Evolutionary conservation across 495 filamentous ascomycete species (phyloP), one percentile per base, ranked within the genome.

Genomic region (Penicillium verhagenii): DNA sequence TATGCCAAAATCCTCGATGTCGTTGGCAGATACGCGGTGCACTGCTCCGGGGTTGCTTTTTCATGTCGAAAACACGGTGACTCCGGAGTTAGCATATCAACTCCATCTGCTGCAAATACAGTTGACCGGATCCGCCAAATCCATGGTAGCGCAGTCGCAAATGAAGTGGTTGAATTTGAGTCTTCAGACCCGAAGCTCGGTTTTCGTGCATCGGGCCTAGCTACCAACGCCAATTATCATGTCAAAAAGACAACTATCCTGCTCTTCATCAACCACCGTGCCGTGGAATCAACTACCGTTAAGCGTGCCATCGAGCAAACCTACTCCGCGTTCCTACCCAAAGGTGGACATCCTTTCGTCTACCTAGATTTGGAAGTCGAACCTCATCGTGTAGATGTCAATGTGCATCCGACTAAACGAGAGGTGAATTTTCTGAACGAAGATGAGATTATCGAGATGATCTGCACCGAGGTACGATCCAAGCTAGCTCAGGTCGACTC

Each of bases 391-490:
- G 91, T 99, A 3, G 95, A 99, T 69, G 95, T 99, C 63, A 99
- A 99, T 63, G 86, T 99, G 0, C 95, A 99, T 67, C 95, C 95
- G 4, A 97, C 95, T 2, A 99, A 99, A 67, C 82, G 93, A 47
- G 95, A 99, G 68, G 95, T 99, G 25, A 96, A 97, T 66, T 97
- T 99, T 66, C 79, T 99, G 4, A 96, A 97, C 57, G 95, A 99
- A 66, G 95, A 97, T 60, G 94, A 97, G 59, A 96, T 97, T 50
- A 88, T 96, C 54, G 91, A 96, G 62, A 82, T 80, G 43, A 86
- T 99, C 25, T 96, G 91, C 72, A 81, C 85, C 54, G 86, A 90
- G 47, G 86, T 97, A 46, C 83, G 89, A 42, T 77, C 82, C 11
- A 88, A 89, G 54, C 79, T 99, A 5, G 86, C 90, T 3, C 86